phyloP scores from a whole-genome alignment of 1,139 yeast genomes.

The Candida pseudocylindracea region DNA sequence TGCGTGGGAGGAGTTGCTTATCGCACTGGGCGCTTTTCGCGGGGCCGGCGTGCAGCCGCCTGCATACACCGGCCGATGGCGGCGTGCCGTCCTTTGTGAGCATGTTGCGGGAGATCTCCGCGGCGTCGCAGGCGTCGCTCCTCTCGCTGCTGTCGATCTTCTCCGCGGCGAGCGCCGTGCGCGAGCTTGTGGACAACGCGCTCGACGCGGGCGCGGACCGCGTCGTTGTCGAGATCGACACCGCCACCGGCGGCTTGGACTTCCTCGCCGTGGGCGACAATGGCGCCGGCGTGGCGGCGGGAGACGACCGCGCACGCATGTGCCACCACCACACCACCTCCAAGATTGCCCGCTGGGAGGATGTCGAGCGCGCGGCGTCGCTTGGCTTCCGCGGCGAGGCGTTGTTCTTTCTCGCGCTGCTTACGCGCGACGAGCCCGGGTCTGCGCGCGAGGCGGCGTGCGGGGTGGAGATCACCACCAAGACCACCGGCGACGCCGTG shows the following conservation, averaged over 20 bases:
- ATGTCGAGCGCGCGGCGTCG: conserved; percentile 23
- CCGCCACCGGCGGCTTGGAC: conserved; percentile 18
- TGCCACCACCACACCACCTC: conserved; percentile 60
- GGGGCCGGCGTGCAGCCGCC: too few relatives aligned
- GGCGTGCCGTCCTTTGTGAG: too few relatives aligned
- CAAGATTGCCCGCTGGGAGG: conserved; percentile 24
- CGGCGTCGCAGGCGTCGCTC: too few relatives aligned
- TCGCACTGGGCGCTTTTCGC: too few relatives aligned
- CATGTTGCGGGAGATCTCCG: too few relatives aligned
- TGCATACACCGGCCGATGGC: too few relatives aligned
- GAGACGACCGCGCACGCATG: conserved; percentile 28
- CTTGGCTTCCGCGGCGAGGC: conserved; percentile 83
- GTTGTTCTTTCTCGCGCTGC: conserved; percentile 6
- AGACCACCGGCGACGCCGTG: too few relatives aligned
- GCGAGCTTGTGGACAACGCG: conserved; percentile 65
- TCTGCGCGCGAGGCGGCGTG: too few relatives aligned
- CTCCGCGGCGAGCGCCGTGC: conserved; percentile 27
- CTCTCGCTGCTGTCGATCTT: too few relatives aligned
- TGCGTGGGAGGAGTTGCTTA: too few relatives aligned
- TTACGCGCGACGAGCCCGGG: too few relatives aligned
- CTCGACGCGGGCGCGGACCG: conserved; percentile 49
- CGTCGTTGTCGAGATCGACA: conserved; percentile 43
- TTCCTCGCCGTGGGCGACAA: conserved; percentile 43
- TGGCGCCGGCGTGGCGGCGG: conserved; percentile 43
- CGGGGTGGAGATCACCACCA: too few relatives aligned